These are phyloP conservation scores for Fusarium sacchari DNA, from an alignment of 2,329 filamentous ascomycete genomes.

Conservation along the genomic window DNA sequence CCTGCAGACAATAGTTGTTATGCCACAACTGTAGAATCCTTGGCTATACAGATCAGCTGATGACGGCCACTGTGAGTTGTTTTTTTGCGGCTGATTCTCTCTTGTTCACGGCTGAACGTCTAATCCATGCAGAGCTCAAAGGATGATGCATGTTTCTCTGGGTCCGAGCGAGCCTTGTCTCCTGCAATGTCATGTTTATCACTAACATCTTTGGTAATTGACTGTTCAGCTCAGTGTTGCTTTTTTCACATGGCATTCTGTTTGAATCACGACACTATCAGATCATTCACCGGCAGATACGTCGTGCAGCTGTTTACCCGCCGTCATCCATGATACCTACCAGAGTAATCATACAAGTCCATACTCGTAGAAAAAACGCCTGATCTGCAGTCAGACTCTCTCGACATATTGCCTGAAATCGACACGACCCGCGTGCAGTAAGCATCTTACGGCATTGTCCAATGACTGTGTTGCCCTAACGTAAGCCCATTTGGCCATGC, in stretches of 20 bases:
- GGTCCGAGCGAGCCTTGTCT: background rate
- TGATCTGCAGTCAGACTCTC: constrained; percentile 17
- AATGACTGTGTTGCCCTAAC: background rate
- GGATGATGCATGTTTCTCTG: background rate
- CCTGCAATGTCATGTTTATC: background rate
- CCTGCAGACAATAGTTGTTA: background rate
- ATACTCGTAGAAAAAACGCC: background rate
- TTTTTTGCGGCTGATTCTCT: background rate
- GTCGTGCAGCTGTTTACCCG: background rate
- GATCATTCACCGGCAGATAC: background rate
- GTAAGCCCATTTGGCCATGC: background rate
- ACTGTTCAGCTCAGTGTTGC: background rate
- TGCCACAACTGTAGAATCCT: constrained; percentile 25
- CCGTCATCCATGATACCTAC: background rate
- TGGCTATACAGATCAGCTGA: constrained; percentile 17
- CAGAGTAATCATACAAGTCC: background rate
- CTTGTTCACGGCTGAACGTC: background rate
- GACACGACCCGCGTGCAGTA: constrained; percentile 9
- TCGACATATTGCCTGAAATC: constrained; percentile 13
- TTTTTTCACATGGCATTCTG: background rate
- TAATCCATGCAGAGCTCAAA: background rate
- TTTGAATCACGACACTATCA: background rate
- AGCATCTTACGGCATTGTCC: background rate
- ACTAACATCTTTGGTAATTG: background rate
- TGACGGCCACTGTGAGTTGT: background rate